These are phyloP conservation scores for Hyaloscypha finlandica DNA, from an alignment of 495 filamentous ascomycete species.

Conservation along the genomic window DNA sequence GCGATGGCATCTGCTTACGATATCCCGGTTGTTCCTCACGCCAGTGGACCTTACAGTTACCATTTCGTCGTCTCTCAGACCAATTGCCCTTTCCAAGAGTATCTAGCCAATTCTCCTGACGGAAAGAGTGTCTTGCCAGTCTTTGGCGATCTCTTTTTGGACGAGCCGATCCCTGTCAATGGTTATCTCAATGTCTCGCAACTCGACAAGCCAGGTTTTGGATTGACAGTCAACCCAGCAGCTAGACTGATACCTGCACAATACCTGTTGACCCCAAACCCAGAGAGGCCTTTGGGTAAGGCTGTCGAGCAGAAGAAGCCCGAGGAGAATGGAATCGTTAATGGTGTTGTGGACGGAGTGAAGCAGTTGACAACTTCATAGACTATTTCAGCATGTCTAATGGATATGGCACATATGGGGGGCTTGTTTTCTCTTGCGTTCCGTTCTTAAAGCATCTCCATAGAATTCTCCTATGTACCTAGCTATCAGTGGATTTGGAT, in stretches of 20 bases:
- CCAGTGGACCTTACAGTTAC: slow-evolving; percentile 89
- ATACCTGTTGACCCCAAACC: slow-evolving; percentile 71
- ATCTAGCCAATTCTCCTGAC: slow-evolving; percentile 87
- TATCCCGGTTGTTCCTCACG: slow-evolving; percentile 91
- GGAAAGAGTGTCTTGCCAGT: slow-evolving; percentile 86
- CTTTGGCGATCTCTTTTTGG: slow-evolving; percentile 86
- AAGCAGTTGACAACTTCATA: slow-evolving; percentile 25
- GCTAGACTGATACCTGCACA: slow-evolving; percentile 76
- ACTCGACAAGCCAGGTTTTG: slow-evolving; percentile 89
- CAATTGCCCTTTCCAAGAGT: slow-evolving; percentile 93
- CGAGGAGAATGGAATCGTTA: slow-evolving; percentile 9
- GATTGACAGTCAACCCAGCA: slow-evolving; percentile 78
- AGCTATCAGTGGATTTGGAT: background rate
- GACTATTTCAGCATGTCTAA: slow-evolving; percentile 14
- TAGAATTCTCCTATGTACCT: background rate
- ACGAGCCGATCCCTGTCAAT: slow-evolving; percentile 84
- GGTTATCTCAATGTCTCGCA: slow-evolving; percentile 77
- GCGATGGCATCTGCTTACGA: slow-evolving; percentile 91
- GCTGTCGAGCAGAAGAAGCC: slow-evolving; percentile 19
- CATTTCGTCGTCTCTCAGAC: slow-evolving; percentile 90
- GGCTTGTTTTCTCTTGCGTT: background rate
- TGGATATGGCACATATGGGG: background rate
- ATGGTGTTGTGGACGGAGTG: slow-evolving; percentile 26
- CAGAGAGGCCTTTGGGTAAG: slow-evolving; percentile 54
- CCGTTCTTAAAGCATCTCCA: background rate